phyloP scores from a whole-genome alignment of 768 basidiomycete species.

The Auricularia heimuer region DNA sequence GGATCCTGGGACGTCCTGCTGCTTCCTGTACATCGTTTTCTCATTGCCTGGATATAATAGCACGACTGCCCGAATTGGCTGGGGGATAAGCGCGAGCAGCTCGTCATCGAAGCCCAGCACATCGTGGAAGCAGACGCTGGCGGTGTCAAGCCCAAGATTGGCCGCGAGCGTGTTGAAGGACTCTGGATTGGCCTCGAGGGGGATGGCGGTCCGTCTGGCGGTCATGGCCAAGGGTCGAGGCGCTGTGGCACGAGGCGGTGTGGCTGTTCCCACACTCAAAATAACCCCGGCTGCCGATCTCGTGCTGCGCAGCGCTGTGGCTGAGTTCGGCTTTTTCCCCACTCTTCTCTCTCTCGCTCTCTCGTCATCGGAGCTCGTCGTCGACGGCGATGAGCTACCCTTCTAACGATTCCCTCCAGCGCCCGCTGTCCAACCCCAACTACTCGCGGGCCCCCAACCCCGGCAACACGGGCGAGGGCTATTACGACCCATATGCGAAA shows the following conservation, averaged over 20 bases:
- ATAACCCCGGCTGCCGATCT: neutral
- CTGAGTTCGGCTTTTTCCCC: neutral
- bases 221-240: neutral
- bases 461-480: neutral
- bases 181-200: constrained; percentile 2
- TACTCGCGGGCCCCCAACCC: neutral
- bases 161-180: constrained; percentile 2
- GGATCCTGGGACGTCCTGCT: neutral
- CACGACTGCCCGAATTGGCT: constrained; percentile 1
- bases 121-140: constrained; percentile 1
- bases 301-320: neutral
- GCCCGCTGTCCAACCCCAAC: neutral
- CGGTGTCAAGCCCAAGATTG: neutral
- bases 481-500: neutral
- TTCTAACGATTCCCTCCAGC: neutral
- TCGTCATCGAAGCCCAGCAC: constrained; percentile 7
- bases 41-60: constrained; percentile 1
- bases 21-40: constrained; percentile 1
- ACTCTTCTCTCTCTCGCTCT: neutral
- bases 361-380: neutral
- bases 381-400: neutral
- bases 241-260: neutral
- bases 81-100: constrained; percentile 4
- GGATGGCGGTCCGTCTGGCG: neutral
- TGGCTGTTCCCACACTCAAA: too few relatives aligned